A percentile compares a stretch with the other conserved stretches of the same genome.
Evolutionary conservation across 2,329 filamentous ascomycete species (phyloP).

Genomic region (Aphanoascus verrucosus): DNA sequence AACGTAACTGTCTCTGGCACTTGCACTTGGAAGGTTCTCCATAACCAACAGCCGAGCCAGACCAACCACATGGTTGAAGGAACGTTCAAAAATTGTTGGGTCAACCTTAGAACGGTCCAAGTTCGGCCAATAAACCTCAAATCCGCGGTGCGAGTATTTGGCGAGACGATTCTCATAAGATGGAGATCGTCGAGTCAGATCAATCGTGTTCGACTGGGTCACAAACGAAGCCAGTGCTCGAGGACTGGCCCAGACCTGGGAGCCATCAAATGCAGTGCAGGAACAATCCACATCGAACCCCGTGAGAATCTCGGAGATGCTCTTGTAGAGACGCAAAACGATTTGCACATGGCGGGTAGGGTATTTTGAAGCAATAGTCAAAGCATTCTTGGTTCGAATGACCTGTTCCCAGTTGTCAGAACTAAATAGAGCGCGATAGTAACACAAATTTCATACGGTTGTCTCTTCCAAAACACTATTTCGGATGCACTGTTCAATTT

Average conservation of each 20-base stretch:
- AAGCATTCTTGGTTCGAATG: conserved; percentile 73
- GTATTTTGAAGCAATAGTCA: conserved; percentile 76
- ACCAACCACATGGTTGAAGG: conserved; percentile 63
- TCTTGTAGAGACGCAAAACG: conserved; percentile 75
- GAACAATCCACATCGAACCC: conserved; percentile 84
- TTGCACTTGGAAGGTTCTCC: conserved; percentile 61
- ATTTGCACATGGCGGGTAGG: conserved; percentile 78
- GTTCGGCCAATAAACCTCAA: conserved; percentile 70
- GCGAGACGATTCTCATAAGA: conserved; percentile 81
- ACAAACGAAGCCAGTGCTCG: conserved; percentile 68
- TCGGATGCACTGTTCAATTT: conserved; percentile 64
- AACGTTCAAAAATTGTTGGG: conserved; percentile 77
- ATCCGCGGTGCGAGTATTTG: conserved; percentile 74
- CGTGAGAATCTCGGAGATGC: conserved; percentile 70
- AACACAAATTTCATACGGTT: conserved; percentile 35
- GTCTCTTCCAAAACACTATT: conserved; percentile 74
- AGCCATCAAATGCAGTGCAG: conserved; percentile 68
- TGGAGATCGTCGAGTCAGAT: conserved; percentile 66
- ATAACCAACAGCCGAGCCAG: conserved; percentile 69
- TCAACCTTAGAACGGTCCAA: conserved; percentile 67
- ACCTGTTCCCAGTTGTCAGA: conserved; percentile 33
- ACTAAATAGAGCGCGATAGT: neutral
- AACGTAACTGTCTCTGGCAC: conserved; percentile 59
- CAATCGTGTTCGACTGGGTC: conserved; percentile 71
- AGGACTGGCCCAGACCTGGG: conserved; percentile 67